Conservation (phyloP, 2,329 filamentous ascomycete genomes). For the Tolypocladium inflatum region DNA sequence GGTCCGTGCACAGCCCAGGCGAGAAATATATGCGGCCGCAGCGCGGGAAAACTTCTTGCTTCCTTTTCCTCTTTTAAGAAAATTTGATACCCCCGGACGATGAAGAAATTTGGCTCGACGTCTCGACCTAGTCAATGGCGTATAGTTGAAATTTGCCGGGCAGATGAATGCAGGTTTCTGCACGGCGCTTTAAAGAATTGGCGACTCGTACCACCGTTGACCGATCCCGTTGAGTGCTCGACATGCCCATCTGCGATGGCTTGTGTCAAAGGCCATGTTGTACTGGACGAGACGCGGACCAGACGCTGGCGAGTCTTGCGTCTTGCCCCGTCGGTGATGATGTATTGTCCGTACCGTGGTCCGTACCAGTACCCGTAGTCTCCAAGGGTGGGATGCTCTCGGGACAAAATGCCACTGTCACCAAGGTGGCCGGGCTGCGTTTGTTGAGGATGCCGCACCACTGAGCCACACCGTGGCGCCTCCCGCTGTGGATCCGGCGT, state of each 20-base stretch:
- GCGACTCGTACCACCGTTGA: constrained; percentile 44
- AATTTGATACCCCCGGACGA: constrained; percentile 47
- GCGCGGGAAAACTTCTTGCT: constrained; percentile 5
- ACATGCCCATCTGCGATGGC: constrained; percentile 28
- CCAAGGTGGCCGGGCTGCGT: not conserved
- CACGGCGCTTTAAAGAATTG: constrained; percentile 56
- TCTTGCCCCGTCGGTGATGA: not conserved
- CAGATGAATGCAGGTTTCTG: constrained; percentile 36
- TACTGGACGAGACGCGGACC: not conserved
- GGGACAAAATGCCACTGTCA: not conserved
- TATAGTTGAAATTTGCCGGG: constrained; percentile 49
- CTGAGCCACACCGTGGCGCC: not conserved
- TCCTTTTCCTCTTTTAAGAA: constrained; percentile 32
- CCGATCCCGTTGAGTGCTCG: constrained; percentile 56
- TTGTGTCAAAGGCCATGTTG: not conserved
- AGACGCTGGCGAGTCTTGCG: not conserved
- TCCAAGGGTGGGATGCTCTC: not conserved
- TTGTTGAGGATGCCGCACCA: not conserved
- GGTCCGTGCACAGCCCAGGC: constrained; percentile 17
- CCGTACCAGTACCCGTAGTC: not conserved
- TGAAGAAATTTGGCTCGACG: constrained; percentile 46
- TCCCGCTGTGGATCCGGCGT: not conserved
- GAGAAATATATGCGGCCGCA: not conserved
- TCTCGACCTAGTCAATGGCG: constrained; percentile 29
- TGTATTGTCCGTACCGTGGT: not conserved